Evolutionary conservation across 352 stramenopile species (phyloP), one percentile per base, ranked within the genome.

Genomic region (Blastocystis sp.): DNA sequence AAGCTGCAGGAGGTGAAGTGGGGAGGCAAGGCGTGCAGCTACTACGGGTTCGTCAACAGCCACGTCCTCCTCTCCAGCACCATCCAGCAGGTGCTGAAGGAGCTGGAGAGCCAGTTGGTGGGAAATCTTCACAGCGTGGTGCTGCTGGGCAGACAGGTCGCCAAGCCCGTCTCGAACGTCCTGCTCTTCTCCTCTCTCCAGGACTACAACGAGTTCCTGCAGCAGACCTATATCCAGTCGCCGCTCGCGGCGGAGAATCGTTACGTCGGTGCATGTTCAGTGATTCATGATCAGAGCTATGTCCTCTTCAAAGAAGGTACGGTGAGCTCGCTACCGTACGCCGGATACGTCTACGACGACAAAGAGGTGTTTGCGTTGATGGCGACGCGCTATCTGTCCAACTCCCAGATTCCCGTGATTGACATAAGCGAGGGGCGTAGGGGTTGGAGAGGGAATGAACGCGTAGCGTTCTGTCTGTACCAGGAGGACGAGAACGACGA

Each of bases 401-500:
- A 69, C 33, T 26, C 6, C 19, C 62, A 69, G 33, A 69, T 69
- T 37, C 24, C 62, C 31, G 62, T 69, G 62, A 37, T 69, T 24
- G 62, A 69, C 62, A 69, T 69, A 6, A 24, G 6, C 31, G 62
- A 69, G 62, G 62, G 13, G 19, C n/a, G n/a, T n/a, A n/a, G n/a
- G n/a, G n/a, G n/a, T n/a, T n/a, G n/a, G n/a, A n/a, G n/a, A n/a
- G n/a, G n/a, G n/a, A n/a, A n/a, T 61, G n/a, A 10, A 10, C 50
- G 21, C 21, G 50, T 21, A 61, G 62, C 13, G 6, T 6, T 37
- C 33, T 37, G 10, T 12, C 10, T 69, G 24, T 69, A 69, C 33
- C 62, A 69, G 24, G 62, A 69, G 31, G 62, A 69, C 31, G 62
- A 69, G 33, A 69, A 69, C 62, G 62, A 69, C 10, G 6, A 69